phyloP scores from a whole-genome alignment of 192 early-diverging fungal genomes.

The Endogone sp. region DNA sequence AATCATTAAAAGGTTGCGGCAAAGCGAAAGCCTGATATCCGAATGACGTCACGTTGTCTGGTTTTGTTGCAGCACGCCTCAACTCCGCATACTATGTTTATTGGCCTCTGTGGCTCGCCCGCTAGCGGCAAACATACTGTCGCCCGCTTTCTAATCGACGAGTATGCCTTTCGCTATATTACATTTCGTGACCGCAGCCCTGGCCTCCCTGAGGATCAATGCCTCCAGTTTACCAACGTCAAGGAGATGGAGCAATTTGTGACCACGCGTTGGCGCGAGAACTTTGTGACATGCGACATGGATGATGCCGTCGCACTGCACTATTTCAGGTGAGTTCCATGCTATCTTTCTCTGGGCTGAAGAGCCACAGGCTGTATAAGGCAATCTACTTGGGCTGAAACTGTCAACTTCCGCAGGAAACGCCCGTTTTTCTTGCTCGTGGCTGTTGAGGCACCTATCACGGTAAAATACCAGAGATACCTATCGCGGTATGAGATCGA shows the following conservation, averaged over 20 bases:
- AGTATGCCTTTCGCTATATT: conserved; percentile 44
- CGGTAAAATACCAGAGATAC: conserved; percentile 61
- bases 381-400: too few relatives aligned
- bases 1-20: too few relatives aligned
- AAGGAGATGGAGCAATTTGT: conserved; percentile 62
- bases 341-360: too few relatives aligned
- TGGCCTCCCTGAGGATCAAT: background rate
- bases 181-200: conserved; percentile 16
- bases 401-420: conserved; percentile 37
- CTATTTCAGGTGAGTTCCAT: conserved; percentile 38
- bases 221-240: conserved; percentile 44
- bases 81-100: conserved; percentile 51
- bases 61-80: too few relatives aligned
- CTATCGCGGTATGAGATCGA: conserved; percentile 24
- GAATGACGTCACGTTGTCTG: too few relatives aligned
- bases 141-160: conserved; percentile 49
- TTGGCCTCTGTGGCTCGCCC: conserved; percentile 61
- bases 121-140: conserved; percentile 66
- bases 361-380: too few relatives aligned
- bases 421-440: conserved; percentile 82
- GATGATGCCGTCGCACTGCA: conserved; percentile 45
- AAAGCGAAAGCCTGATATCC: too few relatives aligned
- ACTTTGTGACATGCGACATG: conserved; percentile 72
- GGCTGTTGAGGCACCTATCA: conserved; percentile 77
- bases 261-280: conserved; percentile 68